phyloP scores from a whole-genome alignment of 108 stramenopile genomes.

The Nitzschia sp. region DNA sequence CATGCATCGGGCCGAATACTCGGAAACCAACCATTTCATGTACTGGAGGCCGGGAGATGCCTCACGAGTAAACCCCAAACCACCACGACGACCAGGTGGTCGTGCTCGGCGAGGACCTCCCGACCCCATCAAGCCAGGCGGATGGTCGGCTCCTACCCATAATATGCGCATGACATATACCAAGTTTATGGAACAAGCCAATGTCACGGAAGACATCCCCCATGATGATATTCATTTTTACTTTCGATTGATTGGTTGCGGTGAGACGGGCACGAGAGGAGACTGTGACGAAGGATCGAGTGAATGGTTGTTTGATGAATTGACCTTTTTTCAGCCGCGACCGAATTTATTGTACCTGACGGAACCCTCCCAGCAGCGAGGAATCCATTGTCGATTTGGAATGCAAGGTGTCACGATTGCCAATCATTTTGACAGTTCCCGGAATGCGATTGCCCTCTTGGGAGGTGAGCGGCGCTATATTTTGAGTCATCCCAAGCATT shows the following conservation, averaged over 20 bases:
- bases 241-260: constrained; percentile 89
- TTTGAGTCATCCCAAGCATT: constrained; percentile 81
- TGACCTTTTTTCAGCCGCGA: constrained; percentile 85
- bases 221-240: constrained; percentile 82
- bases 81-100: constrained; percentile 16
- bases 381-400: constrained; percentile 95
- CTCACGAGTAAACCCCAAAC: neutral
- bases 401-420: constrained; percentile 84
- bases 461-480: constrained; percentile 88
- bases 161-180: constrained; percentile 77
- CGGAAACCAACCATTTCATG: constrained; percentile 95
- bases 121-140: neutral
- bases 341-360: constrained; percentile 26
- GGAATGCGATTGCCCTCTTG: constrained; percentile 85
- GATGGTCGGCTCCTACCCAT: constrained; percentile 81
- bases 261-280: constrained; percentile 51
- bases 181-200: constrained; percentile 86
- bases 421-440: constrained; percentile 89
- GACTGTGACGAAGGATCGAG: constrained; percentile 65
- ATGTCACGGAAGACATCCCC: constrained; percentile 49
- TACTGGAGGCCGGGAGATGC: constrained; percentile 63
- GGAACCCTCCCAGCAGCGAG: constrained; percentile 39
- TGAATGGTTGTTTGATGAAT: constrained; percentile 87
- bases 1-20: constrained; percentile 74
- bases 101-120: neutral